Base-by-base conservation (phyloP, 805 yeast genomes). In the Hermanozyma aechmeae region DNA sequence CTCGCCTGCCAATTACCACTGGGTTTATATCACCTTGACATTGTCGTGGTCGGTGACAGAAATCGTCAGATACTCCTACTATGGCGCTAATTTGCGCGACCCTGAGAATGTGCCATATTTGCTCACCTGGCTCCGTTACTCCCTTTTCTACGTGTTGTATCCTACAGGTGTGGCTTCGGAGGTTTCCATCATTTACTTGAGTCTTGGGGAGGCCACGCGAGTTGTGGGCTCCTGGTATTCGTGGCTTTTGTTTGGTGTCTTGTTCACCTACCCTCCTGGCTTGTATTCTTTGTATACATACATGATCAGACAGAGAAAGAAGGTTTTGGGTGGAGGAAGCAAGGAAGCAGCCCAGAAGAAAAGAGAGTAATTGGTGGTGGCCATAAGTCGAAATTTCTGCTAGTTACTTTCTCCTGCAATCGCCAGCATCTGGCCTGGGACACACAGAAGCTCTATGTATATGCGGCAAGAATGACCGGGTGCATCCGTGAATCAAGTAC, bases 1-100 rank as follows among this genome's bases (percentile, higher is more conserved):
- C 13, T 69, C 83, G 0, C 80, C 79, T 13, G 85, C 85, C 16
- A 65, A 69, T 40, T 30, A 42, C 40, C 67, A 65, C 39, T 63
- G 75, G 71, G 65, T 71, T 11, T 87, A 79, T 53, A 55, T 76
- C 32, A 62, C 89, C 1, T 68, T 89, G 51, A 65, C 76, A 26
- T 42, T 75, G 25, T 86, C 96, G 9, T 92, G 98, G 98, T 74
- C 92, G n/a, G 45, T 83, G 30, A 84, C 97, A n/a, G 98, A 92
- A 56, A 68, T 84, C 25, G 78, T 87, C 33, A 71, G 98, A 51
- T 92, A 92, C 57, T 70, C 84, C 24, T 92, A 74, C 60, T 93
- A 92, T 50, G 87, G 93, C 6, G 66, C 79, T 31, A 76, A 76
- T 41, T 55, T 81, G 37, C 49, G 53, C 15, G 60, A 66, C 16